These are phyloP conservation scores for Suillus sp. DNA, from an alignment of 768 basidiomycete species.

Conservation along the genomic window DNA sequence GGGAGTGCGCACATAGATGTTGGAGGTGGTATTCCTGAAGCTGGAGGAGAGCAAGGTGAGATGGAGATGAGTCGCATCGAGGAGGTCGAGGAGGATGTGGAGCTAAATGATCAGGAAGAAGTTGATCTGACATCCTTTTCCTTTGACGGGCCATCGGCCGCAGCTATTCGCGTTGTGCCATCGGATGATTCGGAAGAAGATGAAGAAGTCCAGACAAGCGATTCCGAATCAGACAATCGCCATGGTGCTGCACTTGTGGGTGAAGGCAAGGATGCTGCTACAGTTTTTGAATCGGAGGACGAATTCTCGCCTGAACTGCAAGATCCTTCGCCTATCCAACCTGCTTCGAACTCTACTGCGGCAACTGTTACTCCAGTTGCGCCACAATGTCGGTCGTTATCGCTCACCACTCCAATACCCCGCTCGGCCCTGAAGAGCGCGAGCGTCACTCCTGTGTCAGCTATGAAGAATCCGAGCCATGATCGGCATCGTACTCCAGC, in stretches of 20 bases:
- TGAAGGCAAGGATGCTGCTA: slow-evolving; percentile 15
- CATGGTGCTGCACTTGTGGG: slow-evolving; percentile 19
- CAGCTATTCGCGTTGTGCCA: slow-evolving; percentile 53
- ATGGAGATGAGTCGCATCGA: slow-evolving; percentile 43
- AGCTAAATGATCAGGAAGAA: slow-evolving; percentile 63
- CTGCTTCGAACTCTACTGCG: slow-evolving; percentile 1
- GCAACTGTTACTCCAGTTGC: slow-evolving; percentile 26
- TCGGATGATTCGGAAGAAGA: slow-evolving; percentile 30
- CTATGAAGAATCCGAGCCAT: slow-evolving; percentile 53
- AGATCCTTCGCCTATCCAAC: slow-evolving; percentile 9
- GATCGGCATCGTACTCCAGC: slow-evolving; percentile 58
- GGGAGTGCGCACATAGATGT: slow-evolving; percentile 6
- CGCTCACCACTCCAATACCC: slow-evolving; percentile 29
- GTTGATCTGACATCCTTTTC: slow-evolving; percentile 71
- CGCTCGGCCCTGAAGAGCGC: slow-evolving; percentile 46
- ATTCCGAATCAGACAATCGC: slow-evolving; percentile 31
- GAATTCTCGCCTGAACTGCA: slow-evolving; percentile 28
- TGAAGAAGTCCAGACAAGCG: slow-evolving; percentile 47
- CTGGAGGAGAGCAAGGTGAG: slow-evolving; percentile 18
- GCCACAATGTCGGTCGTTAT: slow-evolving; percentile 17
- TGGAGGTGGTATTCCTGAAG: slow-evolving; percentile 12
- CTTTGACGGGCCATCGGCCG: slow-evolving; percentile 62
- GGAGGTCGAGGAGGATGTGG: slow-evolving; percentile 44
- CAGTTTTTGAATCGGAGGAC: slow-evolving; percentile 40
- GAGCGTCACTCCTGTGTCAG: slow-evolving; percentile 58